phyloP scores from a whole-genome alignment of 2,329 filamentous ascomycete species.

The Stenocarpella maydis region DNA sequence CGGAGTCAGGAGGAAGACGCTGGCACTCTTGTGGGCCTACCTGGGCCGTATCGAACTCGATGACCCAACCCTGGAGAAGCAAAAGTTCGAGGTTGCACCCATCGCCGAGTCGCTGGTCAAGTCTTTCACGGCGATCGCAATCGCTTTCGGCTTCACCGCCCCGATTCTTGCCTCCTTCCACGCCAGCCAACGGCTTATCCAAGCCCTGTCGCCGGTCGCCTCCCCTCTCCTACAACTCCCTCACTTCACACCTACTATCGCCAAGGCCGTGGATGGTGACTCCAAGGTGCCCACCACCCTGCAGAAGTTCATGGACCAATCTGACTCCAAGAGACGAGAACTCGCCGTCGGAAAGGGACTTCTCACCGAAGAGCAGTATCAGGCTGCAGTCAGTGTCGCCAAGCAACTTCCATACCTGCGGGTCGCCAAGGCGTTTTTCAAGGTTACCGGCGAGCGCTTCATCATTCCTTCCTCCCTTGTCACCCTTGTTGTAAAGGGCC shows the following conservation, averaged over 20 bases:
- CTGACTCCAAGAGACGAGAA: conserved; percentile 76
- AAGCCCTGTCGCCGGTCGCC: conserved; percentile 83
- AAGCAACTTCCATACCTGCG: conserved; percentile 84
- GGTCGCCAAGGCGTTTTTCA: conserved; percentile 96
- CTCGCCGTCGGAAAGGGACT: conserved; percentile 76
- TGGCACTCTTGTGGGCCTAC: conserved; percentile 94
- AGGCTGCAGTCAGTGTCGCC: conserved; percentile 77
- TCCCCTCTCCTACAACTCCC: conserved; percentile 94
- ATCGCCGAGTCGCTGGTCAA: conserved; percentile 86
- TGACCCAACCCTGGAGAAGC: conserved; percentile 77
- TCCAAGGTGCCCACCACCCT: conserved; percentile 79
- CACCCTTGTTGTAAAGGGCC: conserved; percentile 92
- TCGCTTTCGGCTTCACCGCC: conserved; percentile 84
- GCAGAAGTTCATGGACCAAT: conserved; percentile 87
- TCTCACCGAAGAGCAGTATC: conserved; percentile 79
- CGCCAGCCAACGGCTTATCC: conserved; percentile 85
- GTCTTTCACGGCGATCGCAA: conserved; percentile 84
- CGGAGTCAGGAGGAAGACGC: conserved; percentile 81
- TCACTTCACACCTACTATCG: conserved; percentile 76
- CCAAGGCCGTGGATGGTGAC: conserved; percentile 75
- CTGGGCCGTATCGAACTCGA: conserved; percentile 87
- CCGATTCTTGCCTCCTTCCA: conserved; percentile 85
- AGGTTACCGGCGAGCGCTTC: conserved; percentile 92
- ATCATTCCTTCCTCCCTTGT: conserved; percentile 93
- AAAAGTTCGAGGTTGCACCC: conserved; percentile 90